phyloP scores from a whole-genome alignment of 306 rosid species.

The Nissolia schottii region DNA sequence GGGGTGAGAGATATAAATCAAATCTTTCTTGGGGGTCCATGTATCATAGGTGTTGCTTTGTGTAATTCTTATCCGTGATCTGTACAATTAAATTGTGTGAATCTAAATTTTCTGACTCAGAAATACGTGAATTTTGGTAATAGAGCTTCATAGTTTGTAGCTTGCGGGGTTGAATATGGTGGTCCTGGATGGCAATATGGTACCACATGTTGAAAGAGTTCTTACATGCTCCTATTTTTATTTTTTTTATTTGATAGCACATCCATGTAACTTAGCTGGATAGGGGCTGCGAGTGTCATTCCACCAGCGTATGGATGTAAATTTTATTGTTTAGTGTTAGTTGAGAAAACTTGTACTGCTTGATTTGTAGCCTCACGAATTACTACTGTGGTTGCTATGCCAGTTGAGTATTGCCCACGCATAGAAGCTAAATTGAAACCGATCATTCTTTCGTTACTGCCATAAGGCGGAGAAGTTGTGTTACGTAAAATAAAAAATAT shows the following conservation, averaged over 20 bases:
- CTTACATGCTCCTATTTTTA: not conserved
- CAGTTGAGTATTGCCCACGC: not conserved
- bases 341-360: too few species aligned
- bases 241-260: not conserved
- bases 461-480: not conserved
- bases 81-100: slow-evolving; percentile 71
- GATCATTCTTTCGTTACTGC: not conserved
- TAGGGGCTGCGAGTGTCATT: not conserved
- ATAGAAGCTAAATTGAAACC: not conserved
- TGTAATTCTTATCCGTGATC: slow-evolving; percentile 48
- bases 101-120: slow-evolving; percentile 36
- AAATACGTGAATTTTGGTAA: slow-evolving; percentile 41
- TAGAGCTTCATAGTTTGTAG: slow-evolving; percentile 2
- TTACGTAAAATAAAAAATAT: too few species aligned
- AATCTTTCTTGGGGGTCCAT: slow-evolving; percentile 49
- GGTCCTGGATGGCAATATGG: not conserved
- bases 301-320: too few species aligned
- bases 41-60: slow-evolving; percentile 66
- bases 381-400: not conserved
- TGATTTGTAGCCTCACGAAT: not conserved
- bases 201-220: not conserved
- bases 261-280: not conserved
- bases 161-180: not conserved
- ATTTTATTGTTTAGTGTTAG: too few species aligned
- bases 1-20: slow-evolving; percentile 53